phyloP scores from a whole-genome alignment of 73 alveolate genomes.

The Urostyla sp. region DNA sequence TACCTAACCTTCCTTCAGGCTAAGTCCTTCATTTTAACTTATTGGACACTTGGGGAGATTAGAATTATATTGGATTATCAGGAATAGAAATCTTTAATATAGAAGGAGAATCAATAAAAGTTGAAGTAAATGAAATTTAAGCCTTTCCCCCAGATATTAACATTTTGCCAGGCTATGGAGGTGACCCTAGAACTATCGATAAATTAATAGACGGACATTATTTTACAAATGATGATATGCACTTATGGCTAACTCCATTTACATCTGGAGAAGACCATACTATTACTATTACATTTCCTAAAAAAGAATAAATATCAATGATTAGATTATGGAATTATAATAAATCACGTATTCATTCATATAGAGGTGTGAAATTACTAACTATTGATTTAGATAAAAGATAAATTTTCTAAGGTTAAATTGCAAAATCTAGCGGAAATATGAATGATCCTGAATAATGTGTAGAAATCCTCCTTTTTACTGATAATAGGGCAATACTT shows the following conservation, averaged over 20 bases:
- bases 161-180: constrained; percentile 86
- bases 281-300: constrained; percentile 69
- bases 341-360: constrained; percentile 87
- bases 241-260: constrained; percentile 93
- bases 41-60: constrained; percentile 91
- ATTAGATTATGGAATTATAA: constrained; percentile 94
- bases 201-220: constrained; percentile 84
- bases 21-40: constrained; percentile 63
- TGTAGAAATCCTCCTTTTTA: constrained; percentile 80
- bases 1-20: constrained; percentile 82
- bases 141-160: constrained; percentile 93
- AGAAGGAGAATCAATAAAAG: constrained; percentile 67
- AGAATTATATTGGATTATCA: constrained; percentile 83
- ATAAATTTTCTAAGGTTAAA: constrained; percentile 79
- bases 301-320: constrained; percentile 65
- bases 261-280: constrained; percentile 81
- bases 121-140: constrained; percentile 50
- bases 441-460: constrained; percentile 71
- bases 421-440: constrained; percentile 80
- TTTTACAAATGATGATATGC: constrained; percentile 84
- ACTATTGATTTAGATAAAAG: constrained; percentile 64
- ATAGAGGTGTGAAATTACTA: constrained; percentile 85
- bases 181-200: constrained; percentile 92
- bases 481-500: constrained; percentile 71
- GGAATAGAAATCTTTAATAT: constrained; percentile 86